Conservation (phyloP, 805 yeast species). For the Zygoascus biomembranicola region DNA sequence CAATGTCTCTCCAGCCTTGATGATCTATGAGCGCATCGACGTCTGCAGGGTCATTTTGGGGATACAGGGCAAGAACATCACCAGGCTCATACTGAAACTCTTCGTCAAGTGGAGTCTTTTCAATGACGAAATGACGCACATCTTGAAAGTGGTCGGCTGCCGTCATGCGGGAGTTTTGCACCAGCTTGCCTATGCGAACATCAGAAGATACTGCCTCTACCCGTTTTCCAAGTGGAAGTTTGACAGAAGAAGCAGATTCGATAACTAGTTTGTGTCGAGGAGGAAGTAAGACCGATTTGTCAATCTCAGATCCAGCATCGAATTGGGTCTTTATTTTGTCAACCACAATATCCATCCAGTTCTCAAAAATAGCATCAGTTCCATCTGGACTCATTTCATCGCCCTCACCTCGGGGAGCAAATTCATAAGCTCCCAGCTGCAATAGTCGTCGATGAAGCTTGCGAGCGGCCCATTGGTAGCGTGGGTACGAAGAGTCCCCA, state of each 20-base stretch:
- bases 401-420: slow-evolving; percentile 73
- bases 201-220: neutral
- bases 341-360: slow-evolving; percentile 55
- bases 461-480: slow-evolving; percentile 79
- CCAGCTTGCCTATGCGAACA: slow-evolving; percentile 38
- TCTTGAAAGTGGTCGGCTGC: slow-evolving; percentile 77
- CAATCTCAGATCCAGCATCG: slow-evolving; percentile 17
- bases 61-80: slow-evolving; percentile 71
- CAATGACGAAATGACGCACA: slow-evolving; percentile 55
- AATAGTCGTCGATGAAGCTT: slow-evolving; percentile 69
- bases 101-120: slow-evolving; percentile 17
- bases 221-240: neutral
- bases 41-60: slow-evolving; percentile 54
- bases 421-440: slow-evolving; percentile 75
- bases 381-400: slow-evolving; percentile 76
- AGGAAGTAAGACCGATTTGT: slow-evolving; percentile 31
- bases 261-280: slow-evolving; percentile 28
- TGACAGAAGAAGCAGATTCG: neutral
- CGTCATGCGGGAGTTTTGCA: slow-evolving; percentile 54
- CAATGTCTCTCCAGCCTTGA: slow-evolving; percentile 68
- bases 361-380: slow-evolving; percentile 63
- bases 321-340: slow-evolving; percentile 24
- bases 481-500: slow-evolving; percentile 89
- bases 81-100: slow-evolving; percentile 54
- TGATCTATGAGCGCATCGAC: slow-evolving; percentile 58